Base-by-base conservation (phyloP, 371 early-diverging fungal species). In the Nematocida homosporus region DNA sequence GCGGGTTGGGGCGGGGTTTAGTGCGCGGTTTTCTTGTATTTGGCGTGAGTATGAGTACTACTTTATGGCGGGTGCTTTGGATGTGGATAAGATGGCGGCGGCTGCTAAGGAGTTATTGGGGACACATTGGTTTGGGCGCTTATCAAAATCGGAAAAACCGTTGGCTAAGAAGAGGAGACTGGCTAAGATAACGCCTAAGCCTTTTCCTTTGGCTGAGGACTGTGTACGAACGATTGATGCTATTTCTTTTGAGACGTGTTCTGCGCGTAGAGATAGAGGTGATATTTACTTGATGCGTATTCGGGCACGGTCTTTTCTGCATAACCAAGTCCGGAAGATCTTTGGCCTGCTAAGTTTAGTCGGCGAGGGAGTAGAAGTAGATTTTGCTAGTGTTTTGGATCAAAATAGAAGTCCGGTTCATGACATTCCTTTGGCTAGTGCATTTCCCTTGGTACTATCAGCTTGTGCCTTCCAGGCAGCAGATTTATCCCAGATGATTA, bases 21-120 rank as follows among this genome's bases (percentile, higher is more conserved):
- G 88, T 76, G 93, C 96, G 2, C 86, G 96, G 6, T 94, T 91
- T 78, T 86, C 89, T 66, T 95, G 95, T 80, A 68, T 81, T 20
- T 88, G 86, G 60, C 88, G 96, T 20, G 87, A 88, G 44, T 95
- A 95, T 86, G 88, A 90, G 66, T 95, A 95, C 85, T 92, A 90
- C 69, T 94, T 95, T 82, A 38, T 50, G 34, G 82, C 82, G 34
- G 85, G 86, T n/a, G 81, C 82, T n/a, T 82, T 89, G 29, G 85
- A 90, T 64, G 85, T 93, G 41, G 86, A 83, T 0, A 66, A 56
- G 8, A 94, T 95, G 93, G 86, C 86, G 20, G 80, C 86, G 6
- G 93, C 90, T 0, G 88, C 90, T 6, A 38, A 76, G 25, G 79
- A 83, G 42, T 88, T 89, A 54, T 67, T 89, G 55, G 75, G 75